Evolutionary conservation across 73 alveolate genomes (phyloP).

Genomic region (Diophrys sp.): DNA sequence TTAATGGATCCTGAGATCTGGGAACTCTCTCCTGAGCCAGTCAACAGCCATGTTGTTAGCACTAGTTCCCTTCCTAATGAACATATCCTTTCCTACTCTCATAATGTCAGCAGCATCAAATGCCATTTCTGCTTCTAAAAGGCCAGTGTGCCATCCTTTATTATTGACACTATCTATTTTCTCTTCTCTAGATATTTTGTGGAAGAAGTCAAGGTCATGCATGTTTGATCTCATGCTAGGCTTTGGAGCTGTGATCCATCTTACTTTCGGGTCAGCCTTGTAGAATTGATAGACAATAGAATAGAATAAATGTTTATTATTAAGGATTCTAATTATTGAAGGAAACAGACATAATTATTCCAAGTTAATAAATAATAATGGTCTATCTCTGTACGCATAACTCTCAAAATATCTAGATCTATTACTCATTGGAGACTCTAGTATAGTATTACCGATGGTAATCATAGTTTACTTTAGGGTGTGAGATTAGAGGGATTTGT

Average conservation of each 20-base stretch:
- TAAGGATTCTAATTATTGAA: no score
- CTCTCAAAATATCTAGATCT: conserved; percentile 35
- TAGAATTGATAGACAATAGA: conserved; percentile 16
- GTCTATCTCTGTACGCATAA: conserved; percentile 22
- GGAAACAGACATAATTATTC: no score
- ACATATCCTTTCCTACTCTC: conserved; percentile 30
- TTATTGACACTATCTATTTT: background rate
- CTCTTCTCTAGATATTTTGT: conserved; percentile 6
- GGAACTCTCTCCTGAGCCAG: conserved; percentile 32
- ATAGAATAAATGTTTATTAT: no score
- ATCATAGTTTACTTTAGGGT: no score
- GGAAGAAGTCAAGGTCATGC: conserved; percentile 16
- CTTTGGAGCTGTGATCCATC: conserved; percentile 23
- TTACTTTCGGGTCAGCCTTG: conserved; percentile 16
- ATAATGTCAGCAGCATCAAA: conserved; percentile 50
- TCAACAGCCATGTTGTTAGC: conserved; percentile 19
- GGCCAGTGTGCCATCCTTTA: conserved; percentile 4
- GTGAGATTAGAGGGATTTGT: no score
- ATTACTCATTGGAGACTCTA: conserved; percentile 38
- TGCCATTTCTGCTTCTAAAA: conserved; percentile 19
- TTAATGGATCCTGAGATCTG: conserved; percentile 28
- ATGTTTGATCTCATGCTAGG: conserved; percentile 29
- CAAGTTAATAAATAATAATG: no score
- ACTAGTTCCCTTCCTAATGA: conserved; percentile 13
- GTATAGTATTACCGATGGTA: conserved; percentile 34